A percentile compares a stretch with the other conserved stretches of the same genome.
These are phyloP conservation scores for Cladosporium phlei DNA, from an alignment of 2,329 filamentous ascomycete genomes.

Conservation along the genomic window DNA sequence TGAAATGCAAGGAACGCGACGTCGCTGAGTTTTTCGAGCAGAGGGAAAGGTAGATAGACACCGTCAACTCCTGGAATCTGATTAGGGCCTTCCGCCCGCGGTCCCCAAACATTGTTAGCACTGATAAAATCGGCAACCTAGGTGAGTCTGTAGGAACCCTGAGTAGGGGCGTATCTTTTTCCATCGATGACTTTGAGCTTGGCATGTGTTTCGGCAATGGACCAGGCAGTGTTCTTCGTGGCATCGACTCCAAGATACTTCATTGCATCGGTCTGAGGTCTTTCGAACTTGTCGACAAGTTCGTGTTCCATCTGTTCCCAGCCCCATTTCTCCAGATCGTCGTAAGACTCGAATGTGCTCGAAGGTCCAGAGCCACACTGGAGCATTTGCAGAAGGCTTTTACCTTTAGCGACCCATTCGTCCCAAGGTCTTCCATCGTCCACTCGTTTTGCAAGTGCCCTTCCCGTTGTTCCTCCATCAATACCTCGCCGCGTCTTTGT, in stretches of 20 bases:
- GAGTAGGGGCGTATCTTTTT: no score
- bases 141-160: no score
- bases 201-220: no score
- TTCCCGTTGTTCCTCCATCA: background rate
- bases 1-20: constrained; percentile 5
- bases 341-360: background rate
- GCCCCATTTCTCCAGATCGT: background rate
- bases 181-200: no score
- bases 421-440: background rate
- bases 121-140: no score
- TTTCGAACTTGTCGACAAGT: background rate
- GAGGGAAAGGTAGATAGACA: background rate
- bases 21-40: constrained; percentile 3
- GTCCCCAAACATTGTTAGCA: no score
- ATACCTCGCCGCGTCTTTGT: background rate
- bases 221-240: no score
- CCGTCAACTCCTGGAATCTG: no score
- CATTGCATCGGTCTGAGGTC: background rate
- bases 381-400: constrained; percentile 1
- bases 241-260: background rate
- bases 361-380: background rate
- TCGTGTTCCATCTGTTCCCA: background rate
- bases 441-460: no score
- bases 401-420: constrained; percentile 1
- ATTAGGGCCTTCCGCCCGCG: no score